Evolutionary conservation across 768 basidiomycete genomes (phyloP), one percentile per base, ranked within the genome.

Genomic region (Psilocybe cyanescens): DNA sequence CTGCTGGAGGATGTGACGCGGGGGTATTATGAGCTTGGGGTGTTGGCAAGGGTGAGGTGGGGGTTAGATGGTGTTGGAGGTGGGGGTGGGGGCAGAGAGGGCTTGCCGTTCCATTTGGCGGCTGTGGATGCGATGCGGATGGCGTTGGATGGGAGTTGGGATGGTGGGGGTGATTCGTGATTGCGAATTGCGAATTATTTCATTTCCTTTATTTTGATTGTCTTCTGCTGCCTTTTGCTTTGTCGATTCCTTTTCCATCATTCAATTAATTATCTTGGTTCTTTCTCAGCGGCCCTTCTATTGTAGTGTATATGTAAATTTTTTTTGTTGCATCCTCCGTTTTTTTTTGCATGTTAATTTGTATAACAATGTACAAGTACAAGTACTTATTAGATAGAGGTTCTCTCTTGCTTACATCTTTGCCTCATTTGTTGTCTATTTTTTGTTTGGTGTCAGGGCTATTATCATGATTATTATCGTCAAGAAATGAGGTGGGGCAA

Each of bases 51-150:
- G 28, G 70, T 71, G 53, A 71, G 83, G 50, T 86, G 81, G 81
- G 78, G 78, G 62, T 75, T 85, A 50, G 78, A 71, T 59, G 68
- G 62, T 19, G 46, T 57, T 24, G 65, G 75, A 30, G 79, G 76
- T 0, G 14, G 37, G 0, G n/a, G 56, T 24, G 63, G 74, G 33
- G 79, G 75, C 54, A 80, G 84, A 67, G 79, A 84, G 8, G 75
- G 78, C 41, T 71, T 94, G 55, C 92, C 92, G 11, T 85, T 89
- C 69, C 92, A 94, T 68, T 78, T 94, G 37, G 87, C 86, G 31
- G 90, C 90, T 14, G 79, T 91, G 28, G 86, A 91, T 59, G 79
- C 79, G 17, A 90, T 92, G 85, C 73, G 75, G 37, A 71, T 72
- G 49, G 79, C 79, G 16, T 68, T 82, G 54, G 76, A 74, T 49